Base-by-base conservation (phyloP, 2,329 filamentous ascomycete species). In the Sphaerostilbella broomeana region DNA sequence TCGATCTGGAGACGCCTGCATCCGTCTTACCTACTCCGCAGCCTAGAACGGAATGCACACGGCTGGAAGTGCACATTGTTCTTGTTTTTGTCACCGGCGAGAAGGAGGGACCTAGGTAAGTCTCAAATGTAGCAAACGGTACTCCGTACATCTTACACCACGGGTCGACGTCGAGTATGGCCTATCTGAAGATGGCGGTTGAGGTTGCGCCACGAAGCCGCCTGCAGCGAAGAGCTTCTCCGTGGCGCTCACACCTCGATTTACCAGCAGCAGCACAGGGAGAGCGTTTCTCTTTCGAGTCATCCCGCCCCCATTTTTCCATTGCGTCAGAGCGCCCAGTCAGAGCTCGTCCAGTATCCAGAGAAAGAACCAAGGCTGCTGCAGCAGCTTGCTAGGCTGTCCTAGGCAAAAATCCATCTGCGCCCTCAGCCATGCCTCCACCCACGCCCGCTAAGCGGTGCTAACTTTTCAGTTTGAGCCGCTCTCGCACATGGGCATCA, bases 171-270 rank as follows among this genome's bases (percentile, higher is more conserved):
- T 25, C 22, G 12, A 9, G 8, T 9, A 25, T 25, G 22, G 8
- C 22, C 22, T 8, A 8, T 8, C 8, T 12, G 22, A 25, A 9
- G 22, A 25, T 25, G 22, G 12, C 12, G 38, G 28, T 38, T 34
- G 34, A 35, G 19, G 35, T 38, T 38, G 40, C 40, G 40, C 40
- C 40, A 42, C 40, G 34, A 42, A 42, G n/a, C 40, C 28, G 17
- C 13, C 18, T 37, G 33, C 15, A 32, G 17, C 17, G n/a, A 28
- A 35, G 29, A 28, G 24, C 34, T 19, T 18, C 17, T 15, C 32
- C 18, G 40, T 19, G 27, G n/a, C n/a, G n/a, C n/a, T n/a, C n/a
- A n/a, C n/a, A n/a, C n/a, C n/a, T n/a, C n/a, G n/a, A n/a, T n/a
- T n/a, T n/a, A n/a, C n/a, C n/a, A n/a, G n/a, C 40, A 34, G 25